Evolutionary conservation across 1,284 basidiomycete species (phyloP), one percentile per base, ranked within the genome.

Genomic region (Boletus mariae): DNA sequence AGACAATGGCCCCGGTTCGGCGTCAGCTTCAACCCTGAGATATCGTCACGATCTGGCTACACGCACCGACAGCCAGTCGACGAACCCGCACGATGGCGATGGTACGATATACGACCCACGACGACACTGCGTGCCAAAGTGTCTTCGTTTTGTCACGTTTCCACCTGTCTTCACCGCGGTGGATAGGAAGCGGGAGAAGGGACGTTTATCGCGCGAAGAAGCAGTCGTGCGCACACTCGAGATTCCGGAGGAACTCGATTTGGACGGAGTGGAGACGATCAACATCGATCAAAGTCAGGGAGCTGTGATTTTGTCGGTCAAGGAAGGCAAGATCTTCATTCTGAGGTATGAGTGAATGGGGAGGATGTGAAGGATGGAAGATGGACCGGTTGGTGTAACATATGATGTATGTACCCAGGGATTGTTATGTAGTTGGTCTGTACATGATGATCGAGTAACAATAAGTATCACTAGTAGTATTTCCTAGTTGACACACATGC

Each of bases 261-360:
- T 88, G 57, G 76, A 82, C 49, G 65, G 64, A 42, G 84, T 87
- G 29, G 85, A 87, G 71, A 87, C 85, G 59, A 84, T 88, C 59
- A 87, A 87, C 63, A 82, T 88, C 48, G 86, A 88, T 65, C 86
- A 88, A 72, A 79, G 76, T 42, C 86, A 88, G 62, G 86, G 85
- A 1, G 81, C 84, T n/a, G 77, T 88, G 47, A 85, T 87, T 53
- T 67, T 88, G 53, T 83, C 81, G 20, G 80, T 85, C 54, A 78
- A 74, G 68, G 74, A 78, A n/a, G 85, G 85, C 38, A 82, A 77
- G 71, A 83, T 87, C 51, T 87, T 84, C 69, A 85, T 87, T 62
- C 62, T 88, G 61, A 82, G 80, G 68, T 87, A 87, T 71, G 82
- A 85, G 61, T 86, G 58, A 70, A 31, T 17, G 20, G 20, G 32